These are phyloP conservation scores for Trichoderma reesei DNA, from an alignment of 495 filamentous ascomycete species.

Conservation along the genomic window DNA sequence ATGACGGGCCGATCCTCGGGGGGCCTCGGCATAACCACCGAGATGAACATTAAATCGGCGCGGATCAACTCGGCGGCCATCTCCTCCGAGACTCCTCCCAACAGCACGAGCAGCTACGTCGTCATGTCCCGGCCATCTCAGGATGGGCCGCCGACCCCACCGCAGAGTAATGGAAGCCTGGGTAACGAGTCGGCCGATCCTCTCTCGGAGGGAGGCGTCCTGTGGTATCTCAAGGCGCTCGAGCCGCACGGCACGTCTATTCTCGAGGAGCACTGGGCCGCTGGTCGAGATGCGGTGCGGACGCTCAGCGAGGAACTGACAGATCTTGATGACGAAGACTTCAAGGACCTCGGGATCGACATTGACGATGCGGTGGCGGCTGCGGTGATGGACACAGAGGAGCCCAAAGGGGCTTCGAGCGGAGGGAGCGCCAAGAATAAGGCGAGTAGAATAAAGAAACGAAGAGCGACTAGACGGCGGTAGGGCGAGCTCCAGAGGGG, in stretches of 20 bases:
- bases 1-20: constrained; percentile 23
- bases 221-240: constrained; percentile 82
- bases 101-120: not conserved
- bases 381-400: constrained; percentile 24
- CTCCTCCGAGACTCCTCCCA: constrained; percentile 9
- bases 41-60: not conserved
- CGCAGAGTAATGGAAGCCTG: constrained; percentile 39
- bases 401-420: constrained; percentile 15
- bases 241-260: constrained; percentile 63
- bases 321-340: constrained; percentile 79
- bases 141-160: constrained; percentile 32
- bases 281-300: constrained; percentile 59
- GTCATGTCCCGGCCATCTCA: not conserved
- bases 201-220: constrained; percentile 63
- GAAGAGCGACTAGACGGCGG: constrained; percentile 21
- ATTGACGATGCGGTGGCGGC: constrained; percentile 35
- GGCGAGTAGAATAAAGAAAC: constrained; percentile 22
- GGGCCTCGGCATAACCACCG: not conserved
- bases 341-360: constrained; percentile 48
- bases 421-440: constrained; percentile 22
- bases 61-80: not conserved
- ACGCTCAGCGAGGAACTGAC: constrained; percentile 79
- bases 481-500: too few species aligned
- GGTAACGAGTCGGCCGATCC: constrained; percentile 36
- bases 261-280: constrained; percentile 60